Base-by-base conservation (phyloP, 306 rosid genomes). In the Quercus aquifolioides region DNA sequence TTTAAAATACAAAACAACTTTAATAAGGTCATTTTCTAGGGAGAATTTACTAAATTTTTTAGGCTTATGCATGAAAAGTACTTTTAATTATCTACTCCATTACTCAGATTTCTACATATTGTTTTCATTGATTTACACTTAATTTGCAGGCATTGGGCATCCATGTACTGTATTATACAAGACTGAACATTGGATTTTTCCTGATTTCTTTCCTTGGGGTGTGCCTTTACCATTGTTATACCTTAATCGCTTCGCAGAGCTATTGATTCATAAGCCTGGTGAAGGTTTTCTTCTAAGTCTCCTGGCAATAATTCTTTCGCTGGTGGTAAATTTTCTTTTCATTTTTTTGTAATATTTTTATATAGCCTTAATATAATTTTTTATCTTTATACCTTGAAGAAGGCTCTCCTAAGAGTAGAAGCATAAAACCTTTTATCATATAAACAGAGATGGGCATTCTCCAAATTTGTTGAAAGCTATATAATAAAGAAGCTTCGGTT, bases 151-250 rank as follows among this genome's bases (percentile, higher is more conserved):
- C 56, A 35, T 60, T 4, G 68, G 79, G 18, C 76, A 82, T 56
- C 94, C 94, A 1, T 92, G 97, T 83, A 85, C 81, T 23, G 78
- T 92, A 17, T 23, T 92, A 1, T 92, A 82, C 88, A 84, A 43
- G 65, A 92, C 83, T 5, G 83, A 72, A 52, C 94, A 82, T 54
- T 88, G 97, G 94, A 85, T 5, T 33, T 4, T 89, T 31, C 92
- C 97, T 0, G 91, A 92, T 77, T 79, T 55, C 73, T 14, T 52
- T 65, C 92, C 94, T 4, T 92, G 97, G 97, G 97, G 97, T 5
- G 43, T 92, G 17, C 86, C 94, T 31, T 65, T 90, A 0, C 76
- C 46, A 55, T 82, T 30, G 64, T 78, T 92, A 7, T 92, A 92
- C 80, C 84, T 87, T 1, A 92, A 71, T 63, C 94, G 94, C 74